Evolutionary conservation across 1,284 basidiomycete species (phyloP).

Genomic region (Phylloboletellus chloephorus): DNA sequence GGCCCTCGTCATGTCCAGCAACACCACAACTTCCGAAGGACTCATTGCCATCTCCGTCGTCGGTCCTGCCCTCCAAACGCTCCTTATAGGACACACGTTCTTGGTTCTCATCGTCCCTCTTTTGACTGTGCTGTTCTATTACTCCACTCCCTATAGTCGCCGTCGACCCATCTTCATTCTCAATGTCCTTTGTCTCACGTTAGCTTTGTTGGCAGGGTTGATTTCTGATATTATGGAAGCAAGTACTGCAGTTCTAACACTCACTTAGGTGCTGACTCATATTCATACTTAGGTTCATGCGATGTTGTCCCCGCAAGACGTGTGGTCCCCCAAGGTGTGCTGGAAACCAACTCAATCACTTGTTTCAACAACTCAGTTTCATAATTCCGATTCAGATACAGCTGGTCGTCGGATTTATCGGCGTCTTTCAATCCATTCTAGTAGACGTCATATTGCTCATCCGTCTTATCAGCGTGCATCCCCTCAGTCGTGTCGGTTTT

Average conservation of each 20-base stretch:
- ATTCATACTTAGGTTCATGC: slow-evolving; percentile 15
- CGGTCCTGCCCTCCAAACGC: not conserved
- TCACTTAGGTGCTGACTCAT: not conserved
- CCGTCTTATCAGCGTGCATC: slow-evolving; percentile 18
- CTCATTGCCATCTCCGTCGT: not conserved
- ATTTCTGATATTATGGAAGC: slow-evolving; percentile 7
- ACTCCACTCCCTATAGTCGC: slow-evolving; percentile 22
- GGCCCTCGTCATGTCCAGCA: not conserved
- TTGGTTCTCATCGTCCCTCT: slow-evolving; percentile 20
- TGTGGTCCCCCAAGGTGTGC: slow-evolving; percentile 8
- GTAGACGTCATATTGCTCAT: slow-evolving; percentile 20
- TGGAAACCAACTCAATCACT: not conserved
- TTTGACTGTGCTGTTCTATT: slow-evolving; percentile 19
- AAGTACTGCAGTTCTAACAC: not conserved
- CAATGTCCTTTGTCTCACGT: slow-evolving; percentile 10
- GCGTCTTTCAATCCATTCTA: slow-evolving; percentile 14
- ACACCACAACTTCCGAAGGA: not conserved
- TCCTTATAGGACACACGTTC: slow-evolving; percentile 19
- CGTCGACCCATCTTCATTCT: slow-evolving; percentile 25
- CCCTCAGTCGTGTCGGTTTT: slow-evolving; percentile 11
- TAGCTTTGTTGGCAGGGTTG: slow-evolving; percentile 11
- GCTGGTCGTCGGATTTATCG: slow-evolving; percentile 10
- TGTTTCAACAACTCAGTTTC: not conserved
- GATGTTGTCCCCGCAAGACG: slow-evolving; percentile 8
- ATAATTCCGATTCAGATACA: slow-evolving; percentile 5